Evolutionary conservation across 768 basidiomycete genomes (phyloP), one percentile per base, ranked within the genome.

Genomic region (Naganishia vishniacii): DNA sequence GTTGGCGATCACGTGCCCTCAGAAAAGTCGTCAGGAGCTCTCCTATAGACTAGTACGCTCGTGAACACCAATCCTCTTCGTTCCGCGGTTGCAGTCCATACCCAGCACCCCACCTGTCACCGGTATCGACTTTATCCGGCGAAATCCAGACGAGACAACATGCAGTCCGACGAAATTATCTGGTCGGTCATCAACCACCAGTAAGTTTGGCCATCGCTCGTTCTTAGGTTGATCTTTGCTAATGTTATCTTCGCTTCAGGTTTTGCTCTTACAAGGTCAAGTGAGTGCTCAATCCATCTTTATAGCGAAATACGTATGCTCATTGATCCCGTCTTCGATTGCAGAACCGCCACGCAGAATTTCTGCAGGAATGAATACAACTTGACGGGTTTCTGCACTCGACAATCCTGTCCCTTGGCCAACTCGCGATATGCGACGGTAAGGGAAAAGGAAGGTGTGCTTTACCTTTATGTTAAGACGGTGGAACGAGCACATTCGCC

Each of bases 241-340:
- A 56, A 66, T 65, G 65, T 48, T 47, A 41, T 20, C 4, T n/a
- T 5, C 8, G 3, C 32, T 53, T 68, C 62, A 90, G 91, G 72
- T 97, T 97, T 78, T 99, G 95, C 81, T 95, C 94, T 0, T 99
- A 94, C 79, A 98, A 97, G 88, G 93, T 99, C 82, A 98, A 94
- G 94, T 56, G 32, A 2, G 53, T 56, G 40, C 40, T 15, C 23
- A 31, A 11, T 8, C n/a, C n/a, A n/a, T n/a, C n/a, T n/a, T n/a
- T n/a, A n/a, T n/a, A n/a, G n/a, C n/a, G n/a, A n/a, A n/a, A n/a
- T n/a, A n/a, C n/a, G n/a, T n/a, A n/a, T n/a, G n/a, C n/a, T n/a
- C n/a, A n/a, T n/a, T n/a, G n/a, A n/a, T n/a, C n/a, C n/a, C n/a
- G n/a, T n/a, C n/a, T n/a, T n/a, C n/a, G n/a, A n/a, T n/a, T 92